Evolutionary conservation across 2,329 filamentous ascomycete genomes (phyloP), one percentile per base, ranked within the genome.

Genomic region (Neoarthrinium moseri): DNA sequence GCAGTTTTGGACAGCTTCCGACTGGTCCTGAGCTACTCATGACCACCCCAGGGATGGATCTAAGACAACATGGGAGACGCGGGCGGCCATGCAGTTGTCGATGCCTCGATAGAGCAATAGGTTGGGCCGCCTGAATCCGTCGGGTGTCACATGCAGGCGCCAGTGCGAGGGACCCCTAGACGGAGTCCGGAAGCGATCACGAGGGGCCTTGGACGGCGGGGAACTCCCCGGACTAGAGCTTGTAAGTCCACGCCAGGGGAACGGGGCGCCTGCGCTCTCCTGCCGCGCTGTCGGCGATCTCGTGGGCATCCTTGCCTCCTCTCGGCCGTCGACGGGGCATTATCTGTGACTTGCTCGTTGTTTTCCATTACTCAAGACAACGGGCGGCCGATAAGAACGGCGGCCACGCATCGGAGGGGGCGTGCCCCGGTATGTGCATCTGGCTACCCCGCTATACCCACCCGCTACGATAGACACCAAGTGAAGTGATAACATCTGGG

Each of bases 71-170:
- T n/a, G n/a, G n/a, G n/a, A n/a, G n/a, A n/a, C n/a, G n/a, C n/a
- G n/a, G n/a, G n/a, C n/a, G n/a, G n/a, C n/a, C n/a, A n/a, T n/a
- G n/a, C n/a, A n/a, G n/a, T n/a, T n/a, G n/a, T n/a, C n/a, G n/a
- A n/a, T n/a, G n/a, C 39, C 41, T 44, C 33, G 41, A 44, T 44
- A 44, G 30, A 44, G 30, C 20, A 17, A 44, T 44, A 44, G 20
- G 22, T 21, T 35, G 24, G 30, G 42, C 46, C 46, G 46, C 30
- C 46, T 48, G 46, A 41, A 48, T 45, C 46, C 46, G 46, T 48
- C 46, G 46, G 46, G 13, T 23, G 37, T 43, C 39, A 21, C 39
- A 17, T 32, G 18, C 6, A 33, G 33, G 13, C 10, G n/a, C 17
- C 22, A 21, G 13, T 29, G 8, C 10, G 23, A n/a, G 17, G 23